Evolutionary conservation across 1,284 basidiomycete genomes (phyloP).

Genomic region (Ganoderma boninense): DNA sequence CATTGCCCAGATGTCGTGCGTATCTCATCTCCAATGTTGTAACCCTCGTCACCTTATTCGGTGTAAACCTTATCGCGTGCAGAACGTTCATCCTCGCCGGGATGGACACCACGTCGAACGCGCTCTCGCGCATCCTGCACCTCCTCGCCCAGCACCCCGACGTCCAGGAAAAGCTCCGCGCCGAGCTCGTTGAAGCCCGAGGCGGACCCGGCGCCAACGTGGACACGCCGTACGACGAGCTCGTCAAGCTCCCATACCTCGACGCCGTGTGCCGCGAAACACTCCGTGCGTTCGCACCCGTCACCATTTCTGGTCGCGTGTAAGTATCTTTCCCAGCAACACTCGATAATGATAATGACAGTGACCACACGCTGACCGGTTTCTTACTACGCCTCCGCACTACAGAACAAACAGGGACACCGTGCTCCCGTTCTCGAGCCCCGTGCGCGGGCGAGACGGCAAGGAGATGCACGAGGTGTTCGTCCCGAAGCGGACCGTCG

Average conservation of each 20-base stretch:
- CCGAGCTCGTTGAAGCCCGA: slow-evolving; percentile 6
- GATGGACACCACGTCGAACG: slow-evolving; percentile 16
- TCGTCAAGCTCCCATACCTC: slow-evolving; percentile 51
- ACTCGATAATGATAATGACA: no score
- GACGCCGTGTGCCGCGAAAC: slow-evolving; percentile 49
- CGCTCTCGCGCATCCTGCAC: slow-evolving; percentile 21
- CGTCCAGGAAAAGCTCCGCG: slow-evolving; percentile 7
- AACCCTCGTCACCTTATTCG: no score
- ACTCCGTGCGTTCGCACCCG: slow-evolving; percentile 55
- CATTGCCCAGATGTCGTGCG: slow-evolving; percentile 13
- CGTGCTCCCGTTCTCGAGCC: slow-evolving; percentile 8
- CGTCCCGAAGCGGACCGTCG: slow-evolving; percentile 4
- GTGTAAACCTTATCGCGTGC: neutral
- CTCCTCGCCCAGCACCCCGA: slow-evolving; percentile 8
- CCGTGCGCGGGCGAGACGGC: slow-evolving; percentile 7
- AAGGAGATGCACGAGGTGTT: slow-evolving; percentile 5
- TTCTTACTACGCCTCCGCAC: neutral
- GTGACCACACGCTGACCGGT: no score
- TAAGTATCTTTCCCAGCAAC: neutral
- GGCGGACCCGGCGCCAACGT: slow-evolving; percentile 35
- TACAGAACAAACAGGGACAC: slow-evolving; percentile 3
- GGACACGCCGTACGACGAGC: slow-evolving; percentile 13
- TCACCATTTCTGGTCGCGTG: neutral
- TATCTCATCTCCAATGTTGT: neutral
- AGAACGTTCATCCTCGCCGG: slow-evolving; percentile 22